phyloP scores from a whole-genome alignment of 1,284 basidiomycete species.

The Apiotrichum porosum region DNA sequence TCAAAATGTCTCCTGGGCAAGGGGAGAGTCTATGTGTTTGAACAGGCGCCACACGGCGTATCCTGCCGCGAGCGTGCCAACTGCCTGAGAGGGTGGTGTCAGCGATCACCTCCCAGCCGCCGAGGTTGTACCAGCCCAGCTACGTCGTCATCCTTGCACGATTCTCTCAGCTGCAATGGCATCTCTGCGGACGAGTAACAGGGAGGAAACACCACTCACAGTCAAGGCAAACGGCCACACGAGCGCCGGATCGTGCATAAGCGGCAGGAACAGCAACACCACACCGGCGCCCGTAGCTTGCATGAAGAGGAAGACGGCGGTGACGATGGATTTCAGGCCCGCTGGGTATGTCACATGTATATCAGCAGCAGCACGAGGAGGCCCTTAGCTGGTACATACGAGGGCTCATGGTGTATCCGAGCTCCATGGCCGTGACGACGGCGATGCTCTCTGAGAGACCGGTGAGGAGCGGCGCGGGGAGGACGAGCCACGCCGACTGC shows the following conservation, averaged over 20 bases:
- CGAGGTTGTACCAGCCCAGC: too few species aligned
- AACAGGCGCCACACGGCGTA: constrained; percentile 19
- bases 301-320: constrained; percentile 26
- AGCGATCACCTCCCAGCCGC: neutral
- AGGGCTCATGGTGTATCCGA: constrained; percentile 29
- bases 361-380: too few species aligned
- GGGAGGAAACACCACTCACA: too few species aligned
- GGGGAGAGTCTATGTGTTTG: constrained; percentile 23
- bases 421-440: constrained; percentile 27
- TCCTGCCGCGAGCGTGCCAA: constrained; percentile 14
- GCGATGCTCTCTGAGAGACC: constrained; percentile 26
- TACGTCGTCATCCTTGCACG: too few species aligned
- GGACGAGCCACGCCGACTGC: constrained; percentile 27
- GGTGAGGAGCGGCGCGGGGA: constrained; percentile 23
- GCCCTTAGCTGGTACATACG: too few species aligned
- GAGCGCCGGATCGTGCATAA: constrained; percentile 27
- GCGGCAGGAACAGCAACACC: constrained; percentile 23
- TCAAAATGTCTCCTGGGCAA: too few species aligned
- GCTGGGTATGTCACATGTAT: constrained; percentile 7
- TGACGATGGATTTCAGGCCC: constrained; percentile 26
- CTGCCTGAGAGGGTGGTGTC: constrained; percentile 9
- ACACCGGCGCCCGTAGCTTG: constrained; percentile 17
- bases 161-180: too few species aligned
- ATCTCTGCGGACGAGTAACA: too few species aligned
- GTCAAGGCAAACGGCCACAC: constrained; percentile 26